Evolutionary conservation across 148 eudicot genomes (phyloP).

Genomic region (Spergularia bocconei): DNA sequence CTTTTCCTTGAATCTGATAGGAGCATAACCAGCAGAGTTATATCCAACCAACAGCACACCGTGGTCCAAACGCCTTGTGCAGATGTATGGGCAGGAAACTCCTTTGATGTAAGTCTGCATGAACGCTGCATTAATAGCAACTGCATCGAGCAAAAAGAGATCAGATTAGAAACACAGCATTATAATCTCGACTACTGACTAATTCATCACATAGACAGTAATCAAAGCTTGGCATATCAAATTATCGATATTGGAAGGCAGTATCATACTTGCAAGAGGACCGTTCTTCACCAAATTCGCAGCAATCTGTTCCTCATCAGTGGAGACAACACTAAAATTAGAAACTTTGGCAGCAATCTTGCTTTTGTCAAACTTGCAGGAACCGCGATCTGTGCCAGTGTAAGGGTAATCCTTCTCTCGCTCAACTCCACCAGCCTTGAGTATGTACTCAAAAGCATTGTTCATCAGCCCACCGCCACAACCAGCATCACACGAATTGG

Average conservation of each 20-base stretch:
- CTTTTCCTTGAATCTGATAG: conserved; percentile 65
- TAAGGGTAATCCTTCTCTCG: conserved; percentile 73
- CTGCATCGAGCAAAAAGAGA: conserved; percentile 35
- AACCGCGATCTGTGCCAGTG: conserved; percentile 50
- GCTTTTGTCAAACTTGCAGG: conserved; percentile 64
- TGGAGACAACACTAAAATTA: conserved; percentile 66
- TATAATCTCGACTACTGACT: background rate
- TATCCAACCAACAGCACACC: conserved; percentile 82
- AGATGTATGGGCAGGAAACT: conserved; percentile 79
- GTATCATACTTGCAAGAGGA: conserved; percentile 77
- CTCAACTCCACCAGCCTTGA: conserved; percentile 69
- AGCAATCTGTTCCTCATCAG: conserved; percentile 77
- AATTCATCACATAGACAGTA: background rate
- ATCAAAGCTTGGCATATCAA: background rate
- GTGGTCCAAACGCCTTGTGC: conserved; percentile 64
- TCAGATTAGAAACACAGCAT: conserved; percentile 1
- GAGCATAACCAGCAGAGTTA: conserved; percentile 61
- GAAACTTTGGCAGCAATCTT: conserved; percentile 70
- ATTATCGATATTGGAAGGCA: background rate
- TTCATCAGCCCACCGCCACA: conserved; percentile 82
- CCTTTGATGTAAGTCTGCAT: conserved; percentile 80
- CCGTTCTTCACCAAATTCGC: conserved; percentile 80
- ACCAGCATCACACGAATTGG: conserved; percentile 60
- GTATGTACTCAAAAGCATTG: conserved; percentile 72
- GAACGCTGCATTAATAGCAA: conserved; percentile 71